Evolutionary conservation across 768 basidiomycete species (phyloP).

Genomic region (Mrakia blollopis): DNA sequence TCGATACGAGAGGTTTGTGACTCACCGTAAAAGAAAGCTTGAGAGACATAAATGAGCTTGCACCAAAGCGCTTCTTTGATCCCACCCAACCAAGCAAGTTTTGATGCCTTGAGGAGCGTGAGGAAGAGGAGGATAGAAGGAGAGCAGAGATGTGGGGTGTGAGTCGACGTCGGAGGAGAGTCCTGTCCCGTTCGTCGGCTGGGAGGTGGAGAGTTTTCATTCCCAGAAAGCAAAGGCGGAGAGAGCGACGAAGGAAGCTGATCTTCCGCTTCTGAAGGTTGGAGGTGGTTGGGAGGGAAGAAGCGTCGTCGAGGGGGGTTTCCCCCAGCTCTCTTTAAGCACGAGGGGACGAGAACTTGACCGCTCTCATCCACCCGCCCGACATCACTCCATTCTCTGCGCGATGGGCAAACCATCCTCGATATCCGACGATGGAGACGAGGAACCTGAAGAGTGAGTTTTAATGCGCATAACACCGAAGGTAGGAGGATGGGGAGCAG

Average conservation of each 20-base stretch:
- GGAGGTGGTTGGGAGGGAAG: too few relatives aligned
- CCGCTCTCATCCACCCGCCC: not conserved
- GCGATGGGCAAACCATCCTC: not conserved
- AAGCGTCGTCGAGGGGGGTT: too few relatives aligned
- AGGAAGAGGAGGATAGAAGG: not conserved
- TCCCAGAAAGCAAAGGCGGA: too few relatives aligned
- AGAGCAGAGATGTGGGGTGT: not conserved
- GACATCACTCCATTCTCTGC: not conserved
- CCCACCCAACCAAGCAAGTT: not conserved
- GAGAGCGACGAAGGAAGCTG: too few relatives aligned
- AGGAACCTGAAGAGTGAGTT: conserved; percentile 25
- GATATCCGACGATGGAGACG: conserved; percentile 14
- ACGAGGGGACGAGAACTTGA: too few relatives aligned
- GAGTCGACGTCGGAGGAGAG: not conserved
- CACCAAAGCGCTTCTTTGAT: not conserved
- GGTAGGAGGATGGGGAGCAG: not conserved
- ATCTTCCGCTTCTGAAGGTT: too few relatives aligned
- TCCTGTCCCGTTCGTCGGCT: not conserved
- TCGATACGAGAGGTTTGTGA: not conserved
- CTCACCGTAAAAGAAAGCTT: not conserved
- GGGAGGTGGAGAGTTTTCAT: too few relatives aligned
- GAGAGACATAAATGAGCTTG: not conserved
- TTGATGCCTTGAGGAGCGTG: not conserved
- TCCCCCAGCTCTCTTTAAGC: too few relatives aligned
- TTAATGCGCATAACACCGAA: not conserved